Base-by-base conservation (phyloP, 2,329 filamentous ascomycete species). In the Dothistroma pini region DNA sequence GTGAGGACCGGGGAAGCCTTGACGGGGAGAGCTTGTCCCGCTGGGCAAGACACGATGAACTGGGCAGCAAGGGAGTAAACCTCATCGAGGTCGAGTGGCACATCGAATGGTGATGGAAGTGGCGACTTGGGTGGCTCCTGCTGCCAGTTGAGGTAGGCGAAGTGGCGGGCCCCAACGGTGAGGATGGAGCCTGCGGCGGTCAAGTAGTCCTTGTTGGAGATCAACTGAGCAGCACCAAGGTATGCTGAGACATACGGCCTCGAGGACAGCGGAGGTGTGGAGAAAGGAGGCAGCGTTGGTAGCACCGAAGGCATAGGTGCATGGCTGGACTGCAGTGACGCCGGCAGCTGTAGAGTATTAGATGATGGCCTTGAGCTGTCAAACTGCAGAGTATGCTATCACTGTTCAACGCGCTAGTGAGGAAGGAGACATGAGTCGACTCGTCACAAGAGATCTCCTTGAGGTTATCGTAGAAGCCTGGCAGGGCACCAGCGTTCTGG, bases 11-110 rank as follows among this genome's bases (percentile, higher is more conserved):
- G 67, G 68, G 70, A 72, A 14, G 69, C 82, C 75, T 80, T 84
- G 70, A 89, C 81, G 1, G 86, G 84, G 1, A 89, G 78, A 1
- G 75, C 64, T 0, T 87, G 87, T 66, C 74, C 76, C 7, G 75
- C 64, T 1, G 86, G 84, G 73, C 86, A 89, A 1, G 75, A 73
- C 4, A 73, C 78, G 72, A 89, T 86, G 75, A 89, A 89, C 58
- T 78, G 77, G 0, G 84, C 79, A 0, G 86, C 86, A 21, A 89
- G 80, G 2, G 85, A 86, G 78, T 81, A 87, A 53, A 89, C 85
- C 68, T 82, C 75, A 72, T 86, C 81, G 69, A 83, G 79, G 65
- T 75, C 74, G 41, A 89, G 78, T 0, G 86, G 84, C 25, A 81
- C 79, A 64, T 88, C 86, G 64, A 86, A 87, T 8, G 86, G 75